Evolutionary conservation across 805 yeast species (phyloP), one percentile per base, ranked within the genome.

Genomic region (Nakazawaea siamensis): DNA sequence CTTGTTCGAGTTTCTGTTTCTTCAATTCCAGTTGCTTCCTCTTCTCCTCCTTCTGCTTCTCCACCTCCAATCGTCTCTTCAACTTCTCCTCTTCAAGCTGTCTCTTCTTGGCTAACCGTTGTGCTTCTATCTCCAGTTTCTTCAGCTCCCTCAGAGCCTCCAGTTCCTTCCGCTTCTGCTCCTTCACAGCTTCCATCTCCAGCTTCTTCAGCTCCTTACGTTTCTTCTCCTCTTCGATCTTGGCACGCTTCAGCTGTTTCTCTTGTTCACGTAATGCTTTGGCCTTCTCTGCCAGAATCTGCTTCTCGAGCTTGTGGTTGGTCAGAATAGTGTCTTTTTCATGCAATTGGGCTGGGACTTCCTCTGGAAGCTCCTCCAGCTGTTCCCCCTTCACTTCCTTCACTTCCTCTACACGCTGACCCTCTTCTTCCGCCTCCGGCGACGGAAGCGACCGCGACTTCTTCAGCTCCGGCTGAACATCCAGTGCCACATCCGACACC

Each of bases 1-100:
- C 48, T 34, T 54, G 55, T 20, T 44, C 34, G 27, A 48, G 46
- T 24, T 25, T 11, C 33, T 43, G 15, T 51, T 45, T 37, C 54
- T 53, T 24, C 47, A 49, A 27, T 42, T 36, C 38, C 4, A 37
- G 35, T 31, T 40, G 41, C 24, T 37, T 46, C 19, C 34, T 31
- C 19, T 36, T 47, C 32, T 43, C 46, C 16, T 50, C 41, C 25
- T 39, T 40, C 29, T 34, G 42, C 20, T 35, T 62, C 26, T 58
- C 59, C 35, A 57, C 47, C 21, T 51, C 51, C 38, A 59, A 20
- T 8, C 23, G 23, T 20, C 10, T 20, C 10, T 20, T 10, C 10
- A 8, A 60, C 27, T 58, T 54, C 35, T 53, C 54, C 41, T 56
- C 57, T 42, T 56, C 53, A 19, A 53, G 51, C 21, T 46, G 46